Evolutionary conservation across 2,329 filamentous ascomycete genomes (phyloP), one percentile per base, ranked within the genome.

Genomic region (Fusarium musae): DNA sequence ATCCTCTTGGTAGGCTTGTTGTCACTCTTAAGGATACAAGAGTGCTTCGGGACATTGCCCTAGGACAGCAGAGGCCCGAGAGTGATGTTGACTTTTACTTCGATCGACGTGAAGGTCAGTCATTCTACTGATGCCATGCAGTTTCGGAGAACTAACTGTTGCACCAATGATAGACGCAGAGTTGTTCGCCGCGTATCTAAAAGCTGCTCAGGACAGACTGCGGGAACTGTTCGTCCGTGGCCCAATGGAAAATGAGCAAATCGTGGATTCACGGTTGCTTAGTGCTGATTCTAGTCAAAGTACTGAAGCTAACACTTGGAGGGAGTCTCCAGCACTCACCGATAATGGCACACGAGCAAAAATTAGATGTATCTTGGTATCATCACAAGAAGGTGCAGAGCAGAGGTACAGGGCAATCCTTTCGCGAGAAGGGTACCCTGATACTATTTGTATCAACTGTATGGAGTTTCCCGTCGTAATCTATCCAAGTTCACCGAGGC

Each of bases 381-480:
- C 6, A 8, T n/a, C 19, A n/a, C 11, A 3, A 1, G 21, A 9
- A n/a, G 10, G 2, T 7, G n/a, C 6, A 26, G 12, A 26, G 0
- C 9, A 21, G 12, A 16, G 12, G 3, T 8, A 26, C 17, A 23
- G 32, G 12, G 9, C 8, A 26, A 16, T 52, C 1, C 0, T 37
- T 2, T 52, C 32, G 5, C 0, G 32, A 11, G n/a, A 16, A 6
- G 3, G 17, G 16, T 11, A 26, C 17, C 0, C 2, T 0, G 3
- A 21, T 16, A 0, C 6, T 8, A 0, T 52, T 2, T 52, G 49
- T 8, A 15, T 52, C 6, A 1, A 36, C 3, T 11, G 49, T 36
- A 36, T 0, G 49, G 4, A 2, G 0, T 11, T 21, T 6, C 2
- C 17, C 9, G 5, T 1, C 3, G 0, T 6, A 12, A 4, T 6